Conservation (phyloP, 345 rosid species). For the Dovyalis caffra region DNA sequence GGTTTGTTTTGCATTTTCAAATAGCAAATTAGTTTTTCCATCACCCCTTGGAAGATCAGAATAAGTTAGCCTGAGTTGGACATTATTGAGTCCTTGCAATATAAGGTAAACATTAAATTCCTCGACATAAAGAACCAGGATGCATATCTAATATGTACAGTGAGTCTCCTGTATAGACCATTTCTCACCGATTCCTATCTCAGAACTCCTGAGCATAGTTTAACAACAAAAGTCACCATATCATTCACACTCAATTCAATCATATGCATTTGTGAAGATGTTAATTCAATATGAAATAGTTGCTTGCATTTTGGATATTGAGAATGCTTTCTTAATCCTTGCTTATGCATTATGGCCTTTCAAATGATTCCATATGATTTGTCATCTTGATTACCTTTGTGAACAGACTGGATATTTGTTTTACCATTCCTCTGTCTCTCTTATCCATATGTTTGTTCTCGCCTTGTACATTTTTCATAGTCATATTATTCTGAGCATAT, state of each 20-base stretch:
- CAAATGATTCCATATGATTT: neutral
- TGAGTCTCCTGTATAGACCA: too few relatives aligned
- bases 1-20: too few relatives aligned
- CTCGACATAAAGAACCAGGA: too few relatives aligned
- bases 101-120: too few relatives aligned
- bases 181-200: too few relatives aligned
- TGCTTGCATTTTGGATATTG: neutral
- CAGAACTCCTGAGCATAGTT: too few relatives aligned
- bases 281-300: neutral
- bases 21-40: too few relatives aligned
- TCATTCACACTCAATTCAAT: neutral
- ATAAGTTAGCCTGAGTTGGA: too few relatives aligned
- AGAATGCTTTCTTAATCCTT: neutral
- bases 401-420: neutral
- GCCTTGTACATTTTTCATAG: neutral
- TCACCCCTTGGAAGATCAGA: too few relatives aligned
- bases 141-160: too few relatives aligned
- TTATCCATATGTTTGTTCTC: neutral
- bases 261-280: neutral
- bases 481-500: slow-evolving; percentile 8
- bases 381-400: neutral
- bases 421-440: neutral
- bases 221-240: too few relatives aligned
- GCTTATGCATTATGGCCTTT: neutral
- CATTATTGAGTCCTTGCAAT: too few relatives aligned